These are phyloP conservation scores for Alternaria brassicae DNA, from an alignment of 2,329 filamentous ascomycete genomes.

Conservation along the genomic window DNA sequence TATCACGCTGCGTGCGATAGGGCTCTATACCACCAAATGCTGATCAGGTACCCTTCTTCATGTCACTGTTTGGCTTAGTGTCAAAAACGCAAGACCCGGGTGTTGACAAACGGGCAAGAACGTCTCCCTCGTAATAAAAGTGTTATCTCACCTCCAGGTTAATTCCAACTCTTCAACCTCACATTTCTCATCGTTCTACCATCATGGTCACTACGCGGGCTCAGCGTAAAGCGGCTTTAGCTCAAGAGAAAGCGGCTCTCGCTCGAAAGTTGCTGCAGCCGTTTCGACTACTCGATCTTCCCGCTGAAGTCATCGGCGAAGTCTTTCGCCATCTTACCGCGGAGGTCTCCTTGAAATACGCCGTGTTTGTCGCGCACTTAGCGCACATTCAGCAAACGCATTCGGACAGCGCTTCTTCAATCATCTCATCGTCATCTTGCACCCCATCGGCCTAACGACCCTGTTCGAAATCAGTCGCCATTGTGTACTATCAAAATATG, in stretches of 20 bases:
- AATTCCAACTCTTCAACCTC: neutral
- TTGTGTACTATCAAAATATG: neutral
- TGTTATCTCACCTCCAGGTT: neutral
- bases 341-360: neutral
- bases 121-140: neutral
- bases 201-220: neutral
- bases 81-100: neutral
- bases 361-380: neutral
- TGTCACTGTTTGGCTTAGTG: neutral
- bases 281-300: neutral
- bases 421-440: neutral
- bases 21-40: neutral
- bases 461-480: neutral
- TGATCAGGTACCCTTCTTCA: neutral
- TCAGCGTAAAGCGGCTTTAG: too few relatives aligned
- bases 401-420: neutral
- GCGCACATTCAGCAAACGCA: neutral
- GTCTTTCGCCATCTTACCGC: neutral
- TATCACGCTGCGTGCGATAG: neutral
- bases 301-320: neutral
- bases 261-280: neutral
- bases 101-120: neutral
- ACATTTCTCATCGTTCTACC: neutral
- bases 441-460: neutral
- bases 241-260: too few relatives aligned